Evolutionary conservation across 306 rosid genomes (phyloP).

Genomic region (Betula pendula): DNA sequence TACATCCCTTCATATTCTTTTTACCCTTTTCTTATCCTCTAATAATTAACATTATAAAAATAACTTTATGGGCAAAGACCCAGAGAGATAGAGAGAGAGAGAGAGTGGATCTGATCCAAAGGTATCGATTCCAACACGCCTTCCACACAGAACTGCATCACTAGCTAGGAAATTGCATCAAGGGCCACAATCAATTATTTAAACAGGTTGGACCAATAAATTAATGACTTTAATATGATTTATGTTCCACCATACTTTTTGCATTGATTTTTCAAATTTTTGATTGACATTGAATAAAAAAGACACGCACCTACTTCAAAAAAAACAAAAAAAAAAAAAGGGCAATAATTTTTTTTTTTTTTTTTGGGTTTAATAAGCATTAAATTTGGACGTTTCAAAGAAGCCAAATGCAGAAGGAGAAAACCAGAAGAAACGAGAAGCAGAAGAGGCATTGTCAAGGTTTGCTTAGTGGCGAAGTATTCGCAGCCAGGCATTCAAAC

Average conservation of each 20-base stretch:
- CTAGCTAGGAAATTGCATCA: background rate
- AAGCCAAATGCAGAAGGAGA: constrained; percentile 14
- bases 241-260: background rate
- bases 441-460: constrained; percentile 14
- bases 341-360: too few species aligned
- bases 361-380: background rate
- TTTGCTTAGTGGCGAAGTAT: constrained; percentile 42
- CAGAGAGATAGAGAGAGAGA: too few species aligned
- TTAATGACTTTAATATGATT: background rate
- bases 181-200: too few species aligned
- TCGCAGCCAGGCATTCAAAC: constrained; percentile 26
- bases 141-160: background rate
- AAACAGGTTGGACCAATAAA: background rate
- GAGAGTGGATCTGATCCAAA: too few species aligned
- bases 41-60: too few species aligned
- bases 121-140: too few species aligned
- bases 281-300: background rate
- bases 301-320: too few species aligned
- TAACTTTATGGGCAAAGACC: too few species aligned
- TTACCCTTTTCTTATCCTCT: too few species aligned
- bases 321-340: too few species aligned
- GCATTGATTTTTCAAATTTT: background rate
- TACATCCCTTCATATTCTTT: too few species aligned
- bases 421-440: constrained; percentile 13
- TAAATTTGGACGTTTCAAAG: constrained; percentile 25